These are phyloP conservation scores for Mortierella sp. DNA, from an alignment of 371 early-diverging fungal genomes.

Conservation along the genomic window DNA sequence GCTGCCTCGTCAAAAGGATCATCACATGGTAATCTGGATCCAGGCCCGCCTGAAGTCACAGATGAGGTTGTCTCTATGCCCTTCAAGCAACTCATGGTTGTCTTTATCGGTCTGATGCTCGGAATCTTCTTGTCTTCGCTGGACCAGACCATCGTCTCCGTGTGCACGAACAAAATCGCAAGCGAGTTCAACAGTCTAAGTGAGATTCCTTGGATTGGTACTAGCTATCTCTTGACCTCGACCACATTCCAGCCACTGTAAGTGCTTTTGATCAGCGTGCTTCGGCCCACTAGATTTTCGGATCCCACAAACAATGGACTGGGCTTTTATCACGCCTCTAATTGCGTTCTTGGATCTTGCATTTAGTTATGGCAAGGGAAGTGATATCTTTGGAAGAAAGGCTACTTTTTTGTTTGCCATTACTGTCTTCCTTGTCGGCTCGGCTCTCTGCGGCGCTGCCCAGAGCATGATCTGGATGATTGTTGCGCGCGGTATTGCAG, in stretches of 20 bases:
- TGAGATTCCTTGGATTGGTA: conserved; percentile 73
- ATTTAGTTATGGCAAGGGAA: conserved; percentile 21
- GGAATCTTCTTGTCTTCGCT: conserved; percentile 76
- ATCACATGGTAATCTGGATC: conserved; percentile 21
- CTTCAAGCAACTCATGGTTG: conserved; percentile 48
- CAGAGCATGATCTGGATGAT: conserved; percentile 74
- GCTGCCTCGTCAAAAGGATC: conserved; percentile 22
- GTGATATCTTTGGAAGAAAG: conserved; percentile 77
- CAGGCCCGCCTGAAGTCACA: conserved; percentile 9
- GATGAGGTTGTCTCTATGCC: conserved; percentile 18
- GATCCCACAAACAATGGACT: too few species aligned
- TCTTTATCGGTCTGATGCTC: conserved; percentile 58
- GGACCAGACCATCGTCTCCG: conserved; percentile 80
- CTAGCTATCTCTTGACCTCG: conserved; percentile 70
- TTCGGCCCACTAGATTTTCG: too few species aligned
- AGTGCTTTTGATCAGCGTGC: not conserved
- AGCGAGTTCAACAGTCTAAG: conserved; percentile 66
- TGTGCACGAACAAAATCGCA: conserved; percentile 63
- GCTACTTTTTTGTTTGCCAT: conserved; percentile 69
- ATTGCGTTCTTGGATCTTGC: not conserved
- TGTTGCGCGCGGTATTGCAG: conserved; percentile 66
- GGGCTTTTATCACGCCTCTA: too few species aligned
- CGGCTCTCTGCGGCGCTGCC: conserved; percentile 73
- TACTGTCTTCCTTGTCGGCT: conserved; percentile 70
- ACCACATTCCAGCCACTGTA: conserved; percentile 62